Evolutionary conservation across 1,284 basidiomycete genomes (phyloP), one percentile per base, ranked within the genome.

Genomic region (Ganoderma multipileum): DNA sequence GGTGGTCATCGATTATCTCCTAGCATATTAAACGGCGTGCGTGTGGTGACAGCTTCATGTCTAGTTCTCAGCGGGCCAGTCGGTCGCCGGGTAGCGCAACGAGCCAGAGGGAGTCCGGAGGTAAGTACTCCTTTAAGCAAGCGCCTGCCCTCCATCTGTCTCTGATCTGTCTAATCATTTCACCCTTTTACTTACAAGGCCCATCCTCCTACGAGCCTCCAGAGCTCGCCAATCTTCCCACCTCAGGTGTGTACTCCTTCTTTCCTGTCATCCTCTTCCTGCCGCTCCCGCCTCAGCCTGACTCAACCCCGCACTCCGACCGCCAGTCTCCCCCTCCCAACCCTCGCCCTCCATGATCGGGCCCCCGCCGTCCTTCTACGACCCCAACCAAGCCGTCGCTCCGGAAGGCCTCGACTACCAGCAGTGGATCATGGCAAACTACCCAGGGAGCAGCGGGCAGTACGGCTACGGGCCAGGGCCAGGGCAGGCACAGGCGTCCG

Each of bases 281-380:
- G 38, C 28, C 47, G 39, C 41, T 6, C 20, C 66, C 18, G 58
- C 36, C 59, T 36, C 42, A 50, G 50, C 57, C 52, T 41, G 23
- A 60, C 52, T 36, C 54, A 39, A 26, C 58, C 63, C 54, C 18
- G 36, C 33, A 39, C 36, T 52, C 3, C 44, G 6, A 44, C 54
- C 50, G 20, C 44, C 50, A 70, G 47, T 61, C 42, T 18, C 68
- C 50, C 57, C 66, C 41, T 12, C 68, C 41, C 57, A 66, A 28
- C n/a, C 70, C 20, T 64, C 71, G 67, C 65, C 74, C 59, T 66
- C 64, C 44, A 79, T 79, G 78, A 77, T 79, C 63, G 77, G 76
- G 38, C 70, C 74, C 33, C 69, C 76, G 57, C 77, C 78, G 6
- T 72, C 78, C 20, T 77, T 75, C 66, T 79, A 76, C 70, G 78